Base-by-base conservation (phyloP, 495 filamentous ascomycete species). In the Lichenothelia convexa region DNA sequence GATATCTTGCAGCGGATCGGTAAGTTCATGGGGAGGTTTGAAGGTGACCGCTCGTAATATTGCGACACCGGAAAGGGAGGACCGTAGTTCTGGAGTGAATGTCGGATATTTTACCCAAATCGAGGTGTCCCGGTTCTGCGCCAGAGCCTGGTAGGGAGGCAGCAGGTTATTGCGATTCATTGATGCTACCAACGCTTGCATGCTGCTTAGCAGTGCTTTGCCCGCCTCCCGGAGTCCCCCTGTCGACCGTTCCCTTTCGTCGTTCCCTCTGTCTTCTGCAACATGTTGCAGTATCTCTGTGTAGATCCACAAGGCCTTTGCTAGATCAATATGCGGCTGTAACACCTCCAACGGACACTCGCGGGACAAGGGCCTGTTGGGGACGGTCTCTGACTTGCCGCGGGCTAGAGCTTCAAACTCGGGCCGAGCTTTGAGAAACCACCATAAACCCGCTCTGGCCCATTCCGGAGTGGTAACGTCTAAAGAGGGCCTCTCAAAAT, bases 91-190 rank as follows among this genome's bases (percentile, higher is more conserved):
- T 9, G 74, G 65, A 4, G 74, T 67, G 37, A 85, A 65, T 19
- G 64, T 58, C 0, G 79, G 79, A 49, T 82, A 80, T 36, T 73
- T 59, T 23, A 85, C 40, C 74, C 82, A 89, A 15, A 93, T 73
- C 4, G 61, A 71, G 15, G 71, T 72, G 43, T 92, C 73, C 27
- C 80, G 64, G 1, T 70, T 68, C 40, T 78, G 73, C 18, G 70
- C 68, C 4, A 80, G 60, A 18, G 71, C 64, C 20, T 55, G 54
- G 32, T 61, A 49, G 1, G 73, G 65, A 2, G 78, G 68, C 40
- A 93, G 58, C 33, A 82, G 73, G 24, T 73, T 69, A 47, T 87
- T 85, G 27, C 78, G 64, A 51, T 76, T 78, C 71, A 92, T 91
- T 1, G 80, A 89, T 45, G 77, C 65, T 3, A 78, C 62, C 32